Evolutionary conservation across 768 basidiomycete species (phyloP).

Genomic region (Calocybe indica): DNA sequence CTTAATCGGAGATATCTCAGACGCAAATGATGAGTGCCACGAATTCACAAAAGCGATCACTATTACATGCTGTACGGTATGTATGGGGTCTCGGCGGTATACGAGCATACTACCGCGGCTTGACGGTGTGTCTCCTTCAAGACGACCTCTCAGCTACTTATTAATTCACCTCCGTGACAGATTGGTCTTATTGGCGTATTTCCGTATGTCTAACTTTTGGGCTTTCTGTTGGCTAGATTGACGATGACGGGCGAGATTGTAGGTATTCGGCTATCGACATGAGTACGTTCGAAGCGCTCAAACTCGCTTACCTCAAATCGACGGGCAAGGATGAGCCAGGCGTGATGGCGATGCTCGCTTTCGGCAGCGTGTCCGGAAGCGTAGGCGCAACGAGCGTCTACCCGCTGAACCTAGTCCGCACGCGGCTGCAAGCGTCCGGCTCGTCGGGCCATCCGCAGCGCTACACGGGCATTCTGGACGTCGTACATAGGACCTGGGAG

Average conservation of each 20-base stretch:
- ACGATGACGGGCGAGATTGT: conserved; percentile 2
- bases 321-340: conserved; percentile 88
- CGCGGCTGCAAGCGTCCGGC: conserved; percentile 92
- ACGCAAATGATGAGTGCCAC: conserved; percentile 97
- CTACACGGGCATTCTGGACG: conserved; percentile 87
- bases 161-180: conserved; percentile 33
- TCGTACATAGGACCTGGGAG: conserved; percentile 69
- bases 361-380: conserved; percentile 90
- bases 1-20: conserved; percentile 21
- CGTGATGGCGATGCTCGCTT: conserved; percentile 78
- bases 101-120: conserved; percentile 85
- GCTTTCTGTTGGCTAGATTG: neutral
- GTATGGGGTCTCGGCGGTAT: conserved; percentile 79
- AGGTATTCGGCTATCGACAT: conserved; percentile 95
- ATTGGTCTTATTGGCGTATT: conserved; percentile 95
- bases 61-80: conserved; percentile 58
- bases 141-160: conserved; percentile 8
- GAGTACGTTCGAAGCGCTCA: conserved; percentile 95
- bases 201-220: conserved; percentile 44
- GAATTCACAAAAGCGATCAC: conserved; percentile 47
- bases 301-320: conserved; percentile 82
- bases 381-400: conserved; percentile 94
- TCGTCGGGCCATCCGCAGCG: conserved; percentile 90
- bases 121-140: conserved; percentile 56
- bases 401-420: conserved; percentile 87